Evolutionary conservation across 441 rosid species (phyloP).

Genomic region (Populus hybrid): DNA sequence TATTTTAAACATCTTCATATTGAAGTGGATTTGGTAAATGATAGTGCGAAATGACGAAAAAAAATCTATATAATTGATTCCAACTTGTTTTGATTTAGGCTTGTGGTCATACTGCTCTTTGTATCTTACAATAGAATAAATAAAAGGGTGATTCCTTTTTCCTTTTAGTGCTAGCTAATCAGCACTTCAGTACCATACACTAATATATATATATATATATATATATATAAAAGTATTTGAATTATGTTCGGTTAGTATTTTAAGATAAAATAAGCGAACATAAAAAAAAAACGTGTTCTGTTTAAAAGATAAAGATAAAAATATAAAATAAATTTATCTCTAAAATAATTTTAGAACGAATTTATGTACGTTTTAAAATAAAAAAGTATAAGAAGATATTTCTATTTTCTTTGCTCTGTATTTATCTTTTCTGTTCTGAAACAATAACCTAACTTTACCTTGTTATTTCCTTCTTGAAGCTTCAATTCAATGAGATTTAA

Average conservation of each 20-base stretch:
- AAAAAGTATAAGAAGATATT: too few relatives aligned
- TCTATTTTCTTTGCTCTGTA: too few relatives aligned
- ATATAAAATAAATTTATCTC: too few relatives aligned
- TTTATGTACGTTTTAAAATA: too few relatives aligned
- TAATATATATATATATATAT: too few relatives aligned
- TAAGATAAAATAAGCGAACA: not conserved
- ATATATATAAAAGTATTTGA: not conserved
- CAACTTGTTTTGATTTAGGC: not conserved
- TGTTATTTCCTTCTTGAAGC: not conserved
- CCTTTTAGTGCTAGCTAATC: not conserved
- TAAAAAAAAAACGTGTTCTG: too few relatives aligned
- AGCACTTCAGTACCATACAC: not conserved
- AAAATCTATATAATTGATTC: not conserved
- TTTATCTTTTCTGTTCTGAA: too few relatives aligned
- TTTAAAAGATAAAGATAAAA: too few relatives aligned
- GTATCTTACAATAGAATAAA: not conserved
- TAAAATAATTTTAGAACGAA: too few relatives aligned
- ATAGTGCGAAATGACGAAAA: not conserved
- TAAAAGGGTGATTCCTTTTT: not conserved
- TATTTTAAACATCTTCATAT: not conserved
- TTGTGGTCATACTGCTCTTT: not conserved
- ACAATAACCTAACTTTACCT: not conserved
- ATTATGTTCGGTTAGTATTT: not conserved
- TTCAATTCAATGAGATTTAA: not conserved
- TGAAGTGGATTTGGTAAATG: not conserved